Evolutionary conservation across 768 basidiomycete genomes (phyloP).

Genomic region (Pisolithus albus): DNA sequence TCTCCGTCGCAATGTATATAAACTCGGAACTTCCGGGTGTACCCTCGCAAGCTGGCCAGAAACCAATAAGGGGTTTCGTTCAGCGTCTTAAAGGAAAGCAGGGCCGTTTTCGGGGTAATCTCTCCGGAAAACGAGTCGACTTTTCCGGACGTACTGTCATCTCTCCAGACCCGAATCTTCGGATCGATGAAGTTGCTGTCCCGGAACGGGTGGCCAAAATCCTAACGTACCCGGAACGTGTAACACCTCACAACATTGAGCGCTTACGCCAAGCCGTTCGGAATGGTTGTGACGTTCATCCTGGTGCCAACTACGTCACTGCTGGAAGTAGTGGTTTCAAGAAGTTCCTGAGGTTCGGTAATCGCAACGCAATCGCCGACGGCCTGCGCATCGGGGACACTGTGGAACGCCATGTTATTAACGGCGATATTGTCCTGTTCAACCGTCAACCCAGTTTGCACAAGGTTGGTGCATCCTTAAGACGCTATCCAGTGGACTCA

Average conservation of each 20-base stretch:
- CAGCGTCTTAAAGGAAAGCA: constrained; percentile 98
- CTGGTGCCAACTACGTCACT: constrained; percentile 92
- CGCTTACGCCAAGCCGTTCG: constrained; percentile 66
- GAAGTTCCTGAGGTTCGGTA: constrained; percentile 86
- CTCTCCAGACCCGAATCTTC: constrained; percentile 96
- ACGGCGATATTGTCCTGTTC: constrained; percentile 95
- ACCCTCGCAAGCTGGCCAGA: constrained; percentile 77
- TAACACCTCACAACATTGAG: constrained; percentile 86
- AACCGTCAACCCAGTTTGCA: constrained; percentile 99
- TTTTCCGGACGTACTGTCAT: constrained; percentile 98
- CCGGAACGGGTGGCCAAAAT: constrained; percentile 93
- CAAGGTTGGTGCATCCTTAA: constrained; percentile 45
- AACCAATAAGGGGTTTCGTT: constrained; percentile 95
- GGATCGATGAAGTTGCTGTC: constrained; percentile 97
- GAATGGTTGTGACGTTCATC: constrained; percentile 87
- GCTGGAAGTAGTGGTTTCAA: constrained; percentile 73
- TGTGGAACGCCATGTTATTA: constrained; percentile 90
- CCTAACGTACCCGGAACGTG: constrained; percentile 93
- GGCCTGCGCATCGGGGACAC: constrained; percentile 80
- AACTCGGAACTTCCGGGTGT: constrained; percentile 96
- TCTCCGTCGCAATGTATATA: constrained; percentile 95
- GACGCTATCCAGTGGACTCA: constrained; percentile 2
- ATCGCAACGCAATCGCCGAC: constrained; percentile 73
- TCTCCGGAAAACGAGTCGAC: constrained; percentile 98
- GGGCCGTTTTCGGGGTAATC: constrained; percentile 95